Base-by-base conservation (phyloP, 495 filamentous ascomycete genomes). In the Platismatia glauca region DNA sequence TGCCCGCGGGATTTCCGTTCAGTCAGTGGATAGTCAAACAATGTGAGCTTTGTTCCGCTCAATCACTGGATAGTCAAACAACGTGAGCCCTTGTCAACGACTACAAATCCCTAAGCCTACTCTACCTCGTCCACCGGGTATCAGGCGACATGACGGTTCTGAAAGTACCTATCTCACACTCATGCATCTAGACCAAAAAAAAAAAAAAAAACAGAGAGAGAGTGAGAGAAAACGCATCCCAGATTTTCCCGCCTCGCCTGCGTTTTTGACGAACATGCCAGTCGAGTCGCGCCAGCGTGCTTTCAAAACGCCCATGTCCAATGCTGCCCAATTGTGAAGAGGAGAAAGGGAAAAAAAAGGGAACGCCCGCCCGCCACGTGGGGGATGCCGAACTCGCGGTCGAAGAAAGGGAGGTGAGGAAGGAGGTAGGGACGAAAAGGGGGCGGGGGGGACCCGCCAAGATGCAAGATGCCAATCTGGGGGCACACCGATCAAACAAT, bases 241-340 rank as follows among this genome's bases (percentile, higher is more conserved):
- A 48, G 34, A 48, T 50, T 8, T 43, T 13, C 57, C n/a, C 39
- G 16, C 20, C 57, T 8, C 38, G 22, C 7, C 39, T 31, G 18
- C 38, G 20, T 22, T 16, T 38, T 38, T 6, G 3, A 52, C 12
- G 48, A 29, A 29, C 1, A 52, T 52, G 27, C 22, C 27, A 52
- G 27, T 53, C 16, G 44, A 48, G 22, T 24, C 27, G 29, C 50
- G 50, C 50, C 50, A 33, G 50, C 50, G 50, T 31, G 50, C 50
- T 53, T 20, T 53, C 24, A 57, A 57, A 57, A 62, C 60, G 43
- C 60, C 60, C 9, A 15, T 55, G 53, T 62, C 59, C 64, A 53
- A 66, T 66, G 64, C 64, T 58, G n/a, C 46, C 53, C 50, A 61
- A 60, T 9, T 39, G 20, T 53, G 18, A 53, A 46, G 16, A 48